A percentile compares a stretch with the other conserved stretches of the same genome.
Conservation (phyloP, 495 filamentous ascomycete species). For the Penicillium soppii region DNA sequence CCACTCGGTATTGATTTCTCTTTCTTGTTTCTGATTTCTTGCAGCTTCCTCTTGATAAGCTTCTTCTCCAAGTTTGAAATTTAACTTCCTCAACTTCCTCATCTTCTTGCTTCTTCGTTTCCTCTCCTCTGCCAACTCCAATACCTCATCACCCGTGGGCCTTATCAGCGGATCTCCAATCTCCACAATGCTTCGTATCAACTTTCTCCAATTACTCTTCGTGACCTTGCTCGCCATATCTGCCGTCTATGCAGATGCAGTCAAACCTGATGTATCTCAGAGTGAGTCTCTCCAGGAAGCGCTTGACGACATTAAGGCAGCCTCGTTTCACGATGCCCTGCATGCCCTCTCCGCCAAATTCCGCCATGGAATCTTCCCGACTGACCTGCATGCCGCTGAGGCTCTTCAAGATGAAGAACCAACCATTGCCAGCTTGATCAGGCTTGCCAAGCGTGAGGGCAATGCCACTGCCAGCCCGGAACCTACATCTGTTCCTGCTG, state of each 20-base stretch:
- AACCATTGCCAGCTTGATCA: conserved; percentile 42
- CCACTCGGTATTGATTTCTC: not conserved
- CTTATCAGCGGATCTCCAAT: conserved; percentile 10
- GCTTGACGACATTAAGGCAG: conserved; percentile 37
- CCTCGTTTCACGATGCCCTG: conserved; percentile 48
- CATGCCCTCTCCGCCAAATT: conserved; percentile 50
- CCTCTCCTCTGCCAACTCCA: not conserved
- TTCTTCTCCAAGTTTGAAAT: not conserved
- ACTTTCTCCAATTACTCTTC: conserved; percentile 20
- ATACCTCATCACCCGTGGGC: conserved; percentile 15
- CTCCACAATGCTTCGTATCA: conserved; percentile 24
- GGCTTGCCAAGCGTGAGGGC: conserved; percentile 41
- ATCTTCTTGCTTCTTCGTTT: conserved; percentile 7
- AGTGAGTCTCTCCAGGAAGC: conserved; percentile 40
- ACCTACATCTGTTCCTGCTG: conserved; percentile 8
- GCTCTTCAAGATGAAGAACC: conserved; percentile 48
- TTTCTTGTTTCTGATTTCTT: not conserved
- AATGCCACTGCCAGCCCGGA: conserved; percentile 28
- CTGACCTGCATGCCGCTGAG: conserved; percentile 46
- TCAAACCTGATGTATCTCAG: conserved; percentile 11
- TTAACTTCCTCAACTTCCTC: conserved; percentile 13
- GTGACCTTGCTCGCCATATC: conserved; percentile 19
- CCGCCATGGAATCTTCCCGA: conserved; percentile 50
- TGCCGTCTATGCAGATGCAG: conserved; percentile 18
- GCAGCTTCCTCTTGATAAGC: not conserved